These are phyloP conservation scores for Xenoacremonium recifei DNA, from an alignment of 2,329 filamentous ascomycete species.

Conservation along the genomic window DNA sequence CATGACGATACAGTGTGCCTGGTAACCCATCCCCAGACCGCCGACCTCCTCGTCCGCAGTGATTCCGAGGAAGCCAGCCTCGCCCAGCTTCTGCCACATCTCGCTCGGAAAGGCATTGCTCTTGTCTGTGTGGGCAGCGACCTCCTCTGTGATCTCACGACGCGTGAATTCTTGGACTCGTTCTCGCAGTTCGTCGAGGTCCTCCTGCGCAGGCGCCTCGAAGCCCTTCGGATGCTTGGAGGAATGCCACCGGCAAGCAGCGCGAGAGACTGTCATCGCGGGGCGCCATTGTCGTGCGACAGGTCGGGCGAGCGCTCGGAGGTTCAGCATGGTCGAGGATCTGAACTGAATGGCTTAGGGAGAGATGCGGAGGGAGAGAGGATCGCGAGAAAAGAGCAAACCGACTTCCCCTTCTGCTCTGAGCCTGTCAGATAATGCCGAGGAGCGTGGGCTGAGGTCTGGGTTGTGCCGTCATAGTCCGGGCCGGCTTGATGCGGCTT, in stretches of 20 bases:
- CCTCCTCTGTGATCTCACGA: slow-evolving; percentile 79
- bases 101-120: slow-evolving; percentile 83
- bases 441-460: slow-evolving; percentile 18
- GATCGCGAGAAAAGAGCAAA: background rate
- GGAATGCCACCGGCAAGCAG: slow-evolving; percentile 48
- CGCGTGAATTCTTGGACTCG: slow-evolving; percentile 86
- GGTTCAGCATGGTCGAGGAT: slow-evolving; percentile 42
- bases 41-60: slow-evolving; percentile 92
- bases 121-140: slow-evolving; percentile 80
- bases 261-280: slow-evolving; percentile 33
- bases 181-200: slow-evolving; percentile 78
- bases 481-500: slow-evolving; percentile 20
- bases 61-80: slow-evolving; percentile 87
- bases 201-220: slow-evolving; percentile 64
- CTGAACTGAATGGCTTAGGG: slow-evolving; percentile 3
- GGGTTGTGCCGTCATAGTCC: no score
- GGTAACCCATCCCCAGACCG: slow-evolving; percentile 88
- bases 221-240: slow-evolving; percentile 63
- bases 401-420: background rate
- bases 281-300: slow-evolving; percentile 23
- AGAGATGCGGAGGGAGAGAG: background rate
- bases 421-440: slow-evolving; percentile 14
- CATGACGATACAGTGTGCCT: slow-evolving; percentile 93
- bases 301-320: slow-evolving; percentile 36
- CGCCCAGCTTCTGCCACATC: slow-evolving; percentile 93